A percentile compares a stretch with the other conserved stretches of the same genome.
phyloP scores from a whole-genome alignment of 371 early-diverging fungal genomes.

The Phascolomyces articulosus region DNA sequence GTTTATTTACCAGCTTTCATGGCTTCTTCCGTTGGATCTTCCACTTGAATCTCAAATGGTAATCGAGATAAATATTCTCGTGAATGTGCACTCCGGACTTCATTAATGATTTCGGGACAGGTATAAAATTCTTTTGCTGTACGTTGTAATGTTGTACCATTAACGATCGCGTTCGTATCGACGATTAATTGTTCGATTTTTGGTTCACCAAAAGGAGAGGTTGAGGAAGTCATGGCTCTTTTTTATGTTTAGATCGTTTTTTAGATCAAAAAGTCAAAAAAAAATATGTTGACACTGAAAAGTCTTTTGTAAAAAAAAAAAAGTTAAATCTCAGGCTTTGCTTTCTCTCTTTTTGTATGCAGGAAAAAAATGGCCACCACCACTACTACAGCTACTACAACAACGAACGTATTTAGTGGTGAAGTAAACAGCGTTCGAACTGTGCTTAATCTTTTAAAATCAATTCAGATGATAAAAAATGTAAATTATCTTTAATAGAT shows the following conservation, averaged over 20 bases:
- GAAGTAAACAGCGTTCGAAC: neutral
- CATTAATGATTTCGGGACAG: conserved; percentile 86
- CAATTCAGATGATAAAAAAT: conserved; percentile 5
- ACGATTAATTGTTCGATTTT: conserved; percentile 55
- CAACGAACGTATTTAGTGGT: neutral
- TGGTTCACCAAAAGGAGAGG: conserved; percentile 2
- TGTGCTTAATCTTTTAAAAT: neutral
- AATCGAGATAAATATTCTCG: conserved; percentile 67
- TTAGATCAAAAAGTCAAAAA: neutral
- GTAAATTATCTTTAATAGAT: neutral
- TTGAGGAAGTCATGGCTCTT: neutral
- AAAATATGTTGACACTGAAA: neutral
- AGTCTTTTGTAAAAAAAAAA: too few relatives aligned
- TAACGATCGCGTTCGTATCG: conserved; percentile 68
- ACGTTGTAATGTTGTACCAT: conserved; percentile 41
- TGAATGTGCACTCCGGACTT: conserved; percentile 82
- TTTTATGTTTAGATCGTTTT: neutral
- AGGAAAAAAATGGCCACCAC: neutral
- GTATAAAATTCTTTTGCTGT: conserved; percentile 82
- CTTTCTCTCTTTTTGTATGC: neutral
- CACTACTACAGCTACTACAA: neutral
- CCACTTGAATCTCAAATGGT: conserved; percentile 68
- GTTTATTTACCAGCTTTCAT: conserved; percentile 67
- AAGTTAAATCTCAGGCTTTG: neutral
- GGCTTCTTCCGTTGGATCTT: conserved; percentile 78